These are phyloP conservation scores for Dysphania ambrosioides DNA, from an alignment of 148 eudicot genomes.

Conservation along the genomic window DNA sequence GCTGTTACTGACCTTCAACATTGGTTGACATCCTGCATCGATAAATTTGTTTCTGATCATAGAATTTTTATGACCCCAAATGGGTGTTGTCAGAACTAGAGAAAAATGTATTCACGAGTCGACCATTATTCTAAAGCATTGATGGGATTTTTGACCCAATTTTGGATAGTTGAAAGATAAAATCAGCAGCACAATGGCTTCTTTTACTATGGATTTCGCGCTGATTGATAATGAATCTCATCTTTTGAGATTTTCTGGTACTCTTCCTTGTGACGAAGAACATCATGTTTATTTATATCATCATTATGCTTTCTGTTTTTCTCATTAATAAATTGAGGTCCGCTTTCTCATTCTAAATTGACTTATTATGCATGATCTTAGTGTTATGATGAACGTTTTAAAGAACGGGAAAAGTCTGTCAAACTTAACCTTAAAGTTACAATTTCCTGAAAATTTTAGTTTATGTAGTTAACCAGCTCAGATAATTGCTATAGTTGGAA, in stretches of 20 bases:
- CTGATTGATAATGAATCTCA: conserved; percentile 13
- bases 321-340: neutral
- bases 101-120: conserved; percentile 5
- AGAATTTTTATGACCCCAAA: conserved; percentile 16
- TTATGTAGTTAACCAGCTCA: no score
- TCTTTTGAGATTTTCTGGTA: conserved; percentile 2
- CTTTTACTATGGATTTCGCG: neutral
- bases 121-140: conserved; percentile 1
- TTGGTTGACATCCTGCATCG: conserved; percentile 3
- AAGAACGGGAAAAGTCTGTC: no score
- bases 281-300: neutral
- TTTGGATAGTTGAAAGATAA: conserved; percentile 27
- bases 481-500: no score
- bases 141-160: conserved; percentile 34
- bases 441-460: no score
- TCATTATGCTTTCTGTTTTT: neutral
- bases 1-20: neutral
- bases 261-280: neutral
- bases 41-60: conserved; percentile 6
- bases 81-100: conserved; percentile 13
- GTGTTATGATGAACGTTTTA: no score
- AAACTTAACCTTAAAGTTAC: no score
- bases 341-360: neutral
- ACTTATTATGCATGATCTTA: neutral
- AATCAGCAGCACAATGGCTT: neutral